Conservation (phyloP, 345 rosid genomes). For the Aquilaria yunnanensis region DNA sequence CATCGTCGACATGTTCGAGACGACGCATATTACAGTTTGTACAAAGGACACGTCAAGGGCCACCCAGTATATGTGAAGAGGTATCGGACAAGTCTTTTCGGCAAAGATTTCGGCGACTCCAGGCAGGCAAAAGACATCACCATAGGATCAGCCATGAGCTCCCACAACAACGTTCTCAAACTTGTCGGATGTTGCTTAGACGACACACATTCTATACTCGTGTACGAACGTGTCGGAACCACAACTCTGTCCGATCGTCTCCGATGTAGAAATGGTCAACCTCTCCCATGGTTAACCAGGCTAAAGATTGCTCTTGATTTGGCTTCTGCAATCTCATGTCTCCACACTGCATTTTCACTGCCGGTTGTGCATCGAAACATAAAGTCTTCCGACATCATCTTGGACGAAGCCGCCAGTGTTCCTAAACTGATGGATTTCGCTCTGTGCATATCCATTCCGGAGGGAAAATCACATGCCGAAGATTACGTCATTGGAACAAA, state of each 20-base stretch:
- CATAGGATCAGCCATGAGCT: conserved; percentile 9
- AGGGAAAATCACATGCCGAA: conserved; percentile 12
- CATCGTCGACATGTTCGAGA: background rate
- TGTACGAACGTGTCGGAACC: conserved; percentile 10
- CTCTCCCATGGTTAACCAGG: conserved; percentile 14
- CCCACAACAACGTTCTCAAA: conserved; percentile 15
- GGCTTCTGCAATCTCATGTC: conserved; percentile 13
- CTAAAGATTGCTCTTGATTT: conserved; percentile 18
- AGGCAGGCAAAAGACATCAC: conserved; percentile 8
- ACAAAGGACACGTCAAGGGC: conserved; percentile 9
- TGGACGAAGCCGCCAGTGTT: background rate
- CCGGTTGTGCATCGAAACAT: conserved; percentile 15
- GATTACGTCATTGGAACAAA: background rate
- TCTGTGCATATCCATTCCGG: conserved; percentile 7
- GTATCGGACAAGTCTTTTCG: background rate
- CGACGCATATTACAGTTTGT: background rate
- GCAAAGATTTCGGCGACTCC: too few relatives aligned
- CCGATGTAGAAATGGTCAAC: background rate
- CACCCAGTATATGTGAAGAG: conserved; percentile 13
- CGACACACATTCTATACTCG: conserved; percentile 6
- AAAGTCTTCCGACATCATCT: background rate
- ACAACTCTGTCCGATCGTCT: conserved; percentile 11
- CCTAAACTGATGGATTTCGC: conserved; percentile 18
- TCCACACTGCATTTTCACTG: conserved; percentile 18
- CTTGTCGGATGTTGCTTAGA: conserved; percentile 29